phyloP scores from a whole-genome alignment of 2,329 filamentous ascomycete species.

The Orbilia ellipsospora region DNA sequence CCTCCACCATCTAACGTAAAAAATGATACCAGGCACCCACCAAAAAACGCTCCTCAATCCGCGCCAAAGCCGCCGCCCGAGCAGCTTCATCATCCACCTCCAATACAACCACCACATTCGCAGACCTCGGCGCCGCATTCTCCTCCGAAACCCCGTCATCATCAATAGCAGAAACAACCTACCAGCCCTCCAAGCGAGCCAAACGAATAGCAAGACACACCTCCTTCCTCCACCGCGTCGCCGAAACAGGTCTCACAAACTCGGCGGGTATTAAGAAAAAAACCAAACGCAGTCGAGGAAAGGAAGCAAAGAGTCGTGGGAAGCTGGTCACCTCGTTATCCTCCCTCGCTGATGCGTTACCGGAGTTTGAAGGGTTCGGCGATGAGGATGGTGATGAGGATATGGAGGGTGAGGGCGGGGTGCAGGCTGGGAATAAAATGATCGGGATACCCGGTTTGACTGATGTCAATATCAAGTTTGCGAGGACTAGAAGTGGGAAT shows the following conservation, averaged over 20 bases:
- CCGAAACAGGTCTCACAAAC: slow-evolving; percentile 40
- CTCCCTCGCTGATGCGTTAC: slow-evolving; percentile 47
- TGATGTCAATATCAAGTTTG: slow-evolving; percentile 47
- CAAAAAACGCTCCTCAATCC: slow-evolving; percentile 52
- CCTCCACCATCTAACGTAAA: not conserved
- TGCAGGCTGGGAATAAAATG: slow-evolving; percentile 45
- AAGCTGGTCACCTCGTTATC: slow-evolving; percentile 49
- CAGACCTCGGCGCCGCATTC: slow-evolving; percentile 35
- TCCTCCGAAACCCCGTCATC: slow-evolving; percentile 3
- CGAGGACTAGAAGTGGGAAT: slow-evolving; percentile 44
- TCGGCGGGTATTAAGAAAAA: slow-evolving; percentile 48
- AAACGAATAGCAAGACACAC: slow-evolving; percentile 43
- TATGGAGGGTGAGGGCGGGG: slow-evolving; percentile 8
- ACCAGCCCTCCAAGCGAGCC: slow-evolving; percentile 47
- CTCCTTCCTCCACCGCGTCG: slow-evolving; percentile 52
- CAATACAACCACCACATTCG: slow-evolving; percentile 34
- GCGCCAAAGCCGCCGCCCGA: slow-evolving; percentile 46
- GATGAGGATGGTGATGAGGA: slow-evolving; percentile 17
- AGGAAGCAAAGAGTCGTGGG: slow-evolving; percentile 42
- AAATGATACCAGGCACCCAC: slow-evolving; percentile 31
- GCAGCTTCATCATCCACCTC: slow-evolving; percentile 4
- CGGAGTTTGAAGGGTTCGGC: slow-evolving; percentile 46
- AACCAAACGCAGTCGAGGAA: slow-evolving; percentile 34
- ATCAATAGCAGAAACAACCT: slow-evolving; percentile 6
- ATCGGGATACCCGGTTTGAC: slow-evolving; percentile 41